Percentiles rank a stretch among this genome's conserved stretches.
phyloP scores from a whole-genome alignment of 768 basidiomycete genomes.

The Leccinum truebloodii region DNA sequence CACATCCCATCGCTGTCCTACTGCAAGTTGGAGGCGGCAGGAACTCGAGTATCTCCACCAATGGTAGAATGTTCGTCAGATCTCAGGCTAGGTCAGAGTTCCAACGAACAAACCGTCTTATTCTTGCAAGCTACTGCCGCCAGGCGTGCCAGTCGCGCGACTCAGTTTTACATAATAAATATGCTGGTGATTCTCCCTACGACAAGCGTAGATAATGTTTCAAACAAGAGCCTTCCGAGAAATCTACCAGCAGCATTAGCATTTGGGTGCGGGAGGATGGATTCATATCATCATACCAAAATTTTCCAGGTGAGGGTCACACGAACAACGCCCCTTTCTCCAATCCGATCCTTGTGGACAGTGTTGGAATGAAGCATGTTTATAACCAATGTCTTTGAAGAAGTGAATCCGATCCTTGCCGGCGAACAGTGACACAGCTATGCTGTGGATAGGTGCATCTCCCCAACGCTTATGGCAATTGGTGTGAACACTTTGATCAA shows the following conservation, averaged over 20 bases:
- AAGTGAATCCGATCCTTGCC: conserved; percentile 90
- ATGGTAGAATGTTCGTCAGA: background rate
- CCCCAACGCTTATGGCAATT: conserved; percentile 71
- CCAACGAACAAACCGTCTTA: background rate
- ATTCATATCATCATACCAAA: conserved; percentile 53
- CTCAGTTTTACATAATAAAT: background rate
- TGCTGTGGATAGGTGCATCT: conserved; percentile 90
- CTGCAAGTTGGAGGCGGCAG: background rate
- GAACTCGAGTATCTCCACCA: background rate
- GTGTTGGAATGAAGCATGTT: conserved; percentile 93
- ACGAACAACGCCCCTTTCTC: conserved; percentile 83
- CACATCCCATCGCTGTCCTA: too few relatives aligned
- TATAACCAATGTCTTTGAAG: conserved; percentile 93
- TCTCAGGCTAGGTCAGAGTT: background rate
- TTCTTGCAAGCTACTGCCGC: background rate
- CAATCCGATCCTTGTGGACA: conserved; percentile 81
- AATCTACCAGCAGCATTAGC: conserved; percentile 24
- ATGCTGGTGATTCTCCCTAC: conserved; percentile 13
- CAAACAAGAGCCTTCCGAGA: conserved; percentile 30
- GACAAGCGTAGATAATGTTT: conserved; percentile 29
- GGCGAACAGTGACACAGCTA: conserved; percentile 88
- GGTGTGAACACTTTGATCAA: conserved; percentile 7
- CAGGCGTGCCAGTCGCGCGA: background rate
- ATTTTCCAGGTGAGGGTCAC: conserved; percentile 62
- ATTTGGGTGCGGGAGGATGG: background rate